A percentile compares a stretch with the other conserved stretches of the same genome.
phyloP scores from a whole-genome alignment of 768 basidiomycete species.

The Phylloporus rhodoxanthus region DNA sequence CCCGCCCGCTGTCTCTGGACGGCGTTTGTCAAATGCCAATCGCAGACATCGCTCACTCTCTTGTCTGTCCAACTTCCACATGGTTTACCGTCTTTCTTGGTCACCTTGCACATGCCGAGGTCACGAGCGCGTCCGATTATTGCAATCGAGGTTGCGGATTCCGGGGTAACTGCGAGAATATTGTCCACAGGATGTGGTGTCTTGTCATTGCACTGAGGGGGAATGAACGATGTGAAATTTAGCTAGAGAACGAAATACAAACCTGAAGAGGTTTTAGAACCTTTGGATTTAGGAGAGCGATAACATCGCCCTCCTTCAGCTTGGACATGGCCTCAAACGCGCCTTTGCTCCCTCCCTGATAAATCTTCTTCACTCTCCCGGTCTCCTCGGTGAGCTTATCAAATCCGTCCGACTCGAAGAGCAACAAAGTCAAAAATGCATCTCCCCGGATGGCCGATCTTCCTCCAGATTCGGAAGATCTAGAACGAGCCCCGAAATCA shows the following conservation, averaged over 20 bases:
- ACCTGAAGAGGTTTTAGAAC: constrained; percentile 86
- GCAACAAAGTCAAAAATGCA: constrained; percentile 71
- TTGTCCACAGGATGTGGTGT: constrained; percentile 74
- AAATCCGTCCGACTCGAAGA: constrained; percentile 82
- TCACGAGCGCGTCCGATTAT: constrained; percentile 83
- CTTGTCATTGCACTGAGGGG: constrained; percentile 30
- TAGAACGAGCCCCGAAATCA: constrained; percentile 66
- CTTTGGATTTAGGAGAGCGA: constrained; percentile 83
- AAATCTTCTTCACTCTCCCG: constrained; percentile 53
- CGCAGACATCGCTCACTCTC: constrained; percentile 80
- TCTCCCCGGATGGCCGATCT: constrained; percentile 69
- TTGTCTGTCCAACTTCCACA: constrained; percentile 93
- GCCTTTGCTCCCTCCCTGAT: constrained; percentile 85
- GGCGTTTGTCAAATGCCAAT: constrained; percentile 83
- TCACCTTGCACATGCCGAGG: constrained; percentile 76
- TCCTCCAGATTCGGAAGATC: constrained; percentile 50
- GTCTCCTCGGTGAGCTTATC: constrained; percentile 51
- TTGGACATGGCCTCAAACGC: constrained; percentile 88
- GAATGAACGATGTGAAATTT: too few species aligned
- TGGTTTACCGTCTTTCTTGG: constrained; percentile 69
- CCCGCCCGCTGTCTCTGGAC: constrained; percentile 68
- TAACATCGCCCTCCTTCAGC: constrained; percentile 81
- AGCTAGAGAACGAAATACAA: constrained; percentile 13
- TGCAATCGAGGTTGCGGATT: constrained; percentile 72
- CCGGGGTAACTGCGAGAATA: constrained; percentile 83